Percentiles rank a stretch among this genome's conserved stretches.
phyloP scores from a whole-genome alignment of 768 basidiomycete species.

The Pholiota microspora region DNA sequence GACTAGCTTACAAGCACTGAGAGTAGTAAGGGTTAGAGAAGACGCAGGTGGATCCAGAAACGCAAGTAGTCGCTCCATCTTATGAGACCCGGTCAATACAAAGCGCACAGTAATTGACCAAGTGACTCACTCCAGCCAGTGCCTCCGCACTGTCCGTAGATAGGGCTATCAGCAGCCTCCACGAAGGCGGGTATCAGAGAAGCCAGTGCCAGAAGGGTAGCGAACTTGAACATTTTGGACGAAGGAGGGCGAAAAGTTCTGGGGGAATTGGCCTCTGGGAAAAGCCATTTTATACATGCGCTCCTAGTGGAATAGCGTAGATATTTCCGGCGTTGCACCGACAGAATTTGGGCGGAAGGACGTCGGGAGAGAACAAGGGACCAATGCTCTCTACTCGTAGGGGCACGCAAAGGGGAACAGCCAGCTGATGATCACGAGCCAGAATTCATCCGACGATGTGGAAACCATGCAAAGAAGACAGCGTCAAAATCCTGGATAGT shows the following conservation, averaged over 20 bases:
- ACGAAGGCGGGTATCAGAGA: conserved; percentile 43
- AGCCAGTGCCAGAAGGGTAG: conserved; percentile 40
- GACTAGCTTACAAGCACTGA: conserved; percentile 37
- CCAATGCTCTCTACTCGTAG: neutral
- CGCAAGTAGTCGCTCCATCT: conserved; percentile 41
- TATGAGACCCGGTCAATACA: neutral
- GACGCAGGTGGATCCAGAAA: conserved; percentile 32
- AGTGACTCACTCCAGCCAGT: conserved; percentile 43
- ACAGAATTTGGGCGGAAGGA: conserved; percentile 23
- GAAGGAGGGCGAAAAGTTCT: conserved; percentile 5
- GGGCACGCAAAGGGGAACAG: neutral
- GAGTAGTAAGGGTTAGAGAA: conserved; percentile 36
- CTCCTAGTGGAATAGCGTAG: conserved; percentile 7
- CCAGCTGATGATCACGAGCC: conserved; percentile 27
- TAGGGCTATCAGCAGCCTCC: conserved; percentile 34
- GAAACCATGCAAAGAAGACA: neutral
- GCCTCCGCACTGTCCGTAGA: conserved; percentile 57
- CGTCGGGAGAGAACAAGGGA: conserved; percentile 21
- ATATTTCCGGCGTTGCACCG: conserved; percentile 39
- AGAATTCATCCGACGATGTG: conserved; percentile 24
- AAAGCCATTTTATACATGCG: conserved; percentile 20
- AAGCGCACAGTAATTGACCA: neutral
- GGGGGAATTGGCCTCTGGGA: neutral
- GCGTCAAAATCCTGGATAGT: neutral
- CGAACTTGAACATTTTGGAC: conserved; percentile 44